phyloP scores from a whole-genome alignment of 176 grass and related monocot species.

The Oryza coarctata region DNA sequence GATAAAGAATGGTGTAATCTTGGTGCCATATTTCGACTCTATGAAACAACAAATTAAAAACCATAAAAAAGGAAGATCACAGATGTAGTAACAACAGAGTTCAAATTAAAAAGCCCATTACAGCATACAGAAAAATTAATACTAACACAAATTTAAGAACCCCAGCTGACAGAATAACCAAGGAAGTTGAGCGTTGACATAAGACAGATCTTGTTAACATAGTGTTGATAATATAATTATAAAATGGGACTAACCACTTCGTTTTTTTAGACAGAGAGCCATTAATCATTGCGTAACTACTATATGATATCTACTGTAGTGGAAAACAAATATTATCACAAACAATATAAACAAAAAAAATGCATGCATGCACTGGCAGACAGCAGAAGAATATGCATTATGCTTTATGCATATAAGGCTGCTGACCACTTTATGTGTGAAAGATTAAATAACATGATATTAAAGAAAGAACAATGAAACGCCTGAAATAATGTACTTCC shows the following conservation, averaged over 20 bases:
- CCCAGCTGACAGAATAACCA: not conserved
- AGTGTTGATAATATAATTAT: not conserved
- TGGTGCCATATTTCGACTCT: slow-evolving; percentile 70
- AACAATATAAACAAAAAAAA: slow-evolving; percentile 26
- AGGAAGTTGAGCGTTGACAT: not conserved
- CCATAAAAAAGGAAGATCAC: not conserved
- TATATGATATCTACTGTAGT: not conserved
- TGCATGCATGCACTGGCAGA: slow-evolving; percentile 16
- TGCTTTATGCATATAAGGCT: not conserved
- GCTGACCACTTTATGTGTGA: not conserved
- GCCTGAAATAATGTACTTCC: slow-evolving; percentile 10
- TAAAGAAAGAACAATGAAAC: slow-evolving; percentile 17
- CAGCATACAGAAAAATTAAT: slow-evolving; percentile 17
- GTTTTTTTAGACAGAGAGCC: not conserved
- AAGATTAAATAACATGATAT: slow-evolving; percentile 10
- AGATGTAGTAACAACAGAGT: slow-evolving; percentile 8
- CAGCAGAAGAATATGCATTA: slow-evolving; percentile 4
- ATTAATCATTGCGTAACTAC: slow-evolving; percentile 1
- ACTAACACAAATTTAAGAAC: not conserved
- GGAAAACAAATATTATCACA: slow-evolving; percentile 24
- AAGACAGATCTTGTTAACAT: not conserved
- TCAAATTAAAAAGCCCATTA: slow-evolving; percentile 11
- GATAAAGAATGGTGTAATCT: slow-evolving; percentile 71
- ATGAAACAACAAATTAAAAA: slow-evolving; percentile 38
- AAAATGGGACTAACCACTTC: not conserved